Base-by-base conservation (phyloP, 768 basidiomycete species). In the Boletus insuetus region DNA sequence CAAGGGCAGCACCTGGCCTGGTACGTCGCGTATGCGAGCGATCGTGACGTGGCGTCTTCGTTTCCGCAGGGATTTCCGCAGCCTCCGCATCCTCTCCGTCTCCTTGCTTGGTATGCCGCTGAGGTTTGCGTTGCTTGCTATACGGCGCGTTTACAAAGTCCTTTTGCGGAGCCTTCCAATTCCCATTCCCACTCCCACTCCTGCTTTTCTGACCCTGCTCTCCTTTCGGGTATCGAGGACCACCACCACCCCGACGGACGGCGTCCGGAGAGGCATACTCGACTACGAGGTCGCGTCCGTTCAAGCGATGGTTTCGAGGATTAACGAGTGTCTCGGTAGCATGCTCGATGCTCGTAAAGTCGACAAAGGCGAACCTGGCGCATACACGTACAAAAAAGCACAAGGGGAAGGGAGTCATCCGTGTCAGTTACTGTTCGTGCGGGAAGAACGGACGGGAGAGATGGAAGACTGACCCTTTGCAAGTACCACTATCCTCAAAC, bases 401-500 rank as follows among this genome's bases (percentile, higher is more conserved):
- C 38, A 39, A 39, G 4, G 4, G 17, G n/a, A n/a, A n/a, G 4
- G 0, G 17, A 52, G n/a, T 38, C 26, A 6, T 34, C 19, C 2
- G 19, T 3, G 26, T 58, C 46, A 54, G 43, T 22, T 2, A 46
- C 41, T 3, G 22, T 42, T 20, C 2, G 14, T 20, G 39, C 14
- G 19, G 41, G 12, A 55, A 38, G 32, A 20, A 13, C 24, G 35
- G 24, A 44, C 4, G 26, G n/a, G 2, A 75, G 80, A 20, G 80
- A 24, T 16, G 17, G 10, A 55, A 66, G 17, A 56, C 65, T 43
- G 46, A 97, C 96, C 96, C 96, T 79, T 98, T 99, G 75, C 96
- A 98, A 50, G 83, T 73, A 10, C 96, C 97, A 46, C 84, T 90
- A 70, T 99, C 96, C 69, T 98, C 94, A 61, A 99, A 99, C 17